Conservation (phyloP, 768 basidiomycete species). For the Collybia mongolica region DNA sequence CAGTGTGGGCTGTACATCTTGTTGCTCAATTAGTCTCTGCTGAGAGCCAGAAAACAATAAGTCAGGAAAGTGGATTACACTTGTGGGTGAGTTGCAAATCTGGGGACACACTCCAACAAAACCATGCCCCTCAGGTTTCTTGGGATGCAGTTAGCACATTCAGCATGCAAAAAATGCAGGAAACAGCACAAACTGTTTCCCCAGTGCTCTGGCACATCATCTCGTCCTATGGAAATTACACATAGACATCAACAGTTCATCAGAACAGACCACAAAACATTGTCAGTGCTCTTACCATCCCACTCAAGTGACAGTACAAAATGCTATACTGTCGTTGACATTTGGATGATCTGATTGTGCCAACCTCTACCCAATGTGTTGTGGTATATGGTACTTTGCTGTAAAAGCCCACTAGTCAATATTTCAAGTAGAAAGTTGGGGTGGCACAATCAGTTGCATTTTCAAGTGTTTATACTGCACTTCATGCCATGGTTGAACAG, state of each 20-base stretch:
- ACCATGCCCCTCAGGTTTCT: not conserved
- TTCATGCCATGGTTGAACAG: constrained; percentile 11
- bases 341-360: constrained; percentile 12
- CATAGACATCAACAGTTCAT: no score
- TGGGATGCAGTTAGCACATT: constrained; percentile 12
- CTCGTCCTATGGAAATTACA: constrained; percentile 7
- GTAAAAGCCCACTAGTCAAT: constrained; percentile 13
- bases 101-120: not conserved
- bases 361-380: constrained; percentile 13
- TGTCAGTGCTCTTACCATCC: not conserved
- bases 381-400: constrained; percentile 17
- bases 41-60: constrained; percentile 8
- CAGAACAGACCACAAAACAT: not conserved
- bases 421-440: constrained; percentile 15
- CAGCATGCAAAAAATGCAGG: constrained; percentile 11
- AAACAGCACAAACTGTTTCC: constrained; percentile 4
- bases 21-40: constrained; percentile 1
- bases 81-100: constrained; percentile 6
- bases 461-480: constrained; percentile 13
- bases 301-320: constrained; percentile 11
- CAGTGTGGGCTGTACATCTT: constrained; percentile 10
- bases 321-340: constrained; percentile 17
- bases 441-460: constrained; percentile 14
- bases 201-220: constrained; percentile 11
- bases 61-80: constrained; percentile 7